phyloP scores from a whole-genome alignment of 495 filamentous ascomycete species.

The Lasiosphaeria miniovina region DNA sequence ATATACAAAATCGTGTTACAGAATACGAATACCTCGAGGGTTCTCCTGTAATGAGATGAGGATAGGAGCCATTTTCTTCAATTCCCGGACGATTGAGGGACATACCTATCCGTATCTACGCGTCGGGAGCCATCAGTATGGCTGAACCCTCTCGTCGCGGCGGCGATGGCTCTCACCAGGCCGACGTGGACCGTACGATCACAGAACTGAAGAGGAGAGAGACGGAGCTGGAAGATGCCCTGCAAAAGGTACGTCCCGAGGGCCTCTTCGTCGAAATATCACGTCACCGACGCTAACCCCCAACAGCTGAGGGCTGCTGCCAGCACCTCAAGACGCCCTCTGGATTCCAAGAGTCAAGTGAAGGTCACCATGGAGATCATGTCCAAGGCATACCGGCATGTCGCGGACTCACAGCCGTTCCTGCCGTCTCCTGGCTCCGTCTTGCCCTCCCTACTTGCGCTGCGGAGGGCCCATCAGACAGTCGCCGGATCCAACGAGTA shows the following conservation, averaged over 20 bases:
- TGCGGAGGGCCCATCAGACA: constrained; percentile 60
- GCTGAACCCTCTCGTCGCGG: constrained; percentile 4
- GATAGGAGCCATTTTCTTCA: not conserved
- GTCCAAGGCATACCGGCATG: constrained; percentile 61
- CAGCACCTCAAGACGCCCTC: constrained; percentile 21
- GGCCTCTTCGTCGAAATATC: not conserved
- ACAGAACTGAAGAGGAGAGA: constrained; percentile 63
- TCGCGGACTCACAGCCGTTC: constrained; percentile 57
- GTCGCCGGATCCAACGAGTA: constrained; percentile 61
- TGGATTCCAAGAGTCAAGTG: constrained; percentile 26
- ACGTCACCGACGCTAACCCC: not conserved
- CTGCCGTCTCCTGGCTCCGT: constrained; percentile 64
- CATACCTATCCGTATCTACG: not conserved
- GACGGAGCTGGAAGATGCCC: constrained; percentile 59
- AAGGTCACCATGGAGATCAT: constrained; percentile 51
- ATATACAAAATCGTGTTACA: too few species aligned
- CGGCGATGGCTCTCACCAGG: constrained; percentile 31
- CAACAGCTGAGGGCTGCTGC: not conserved
- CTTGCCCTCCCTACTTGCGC: constrained; percentile 67
- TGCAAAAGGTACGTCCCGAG: constrained; percentile 40
- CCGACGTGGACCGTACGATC: constrained; percentile 62
- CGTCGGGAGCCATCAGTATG: constrained; percentile 8
- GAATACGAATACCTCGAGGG: too few species aligned
- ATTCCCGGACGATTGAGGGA: not conserved
- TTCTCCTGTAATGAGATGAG: too few species aligned